Percentiles rank a stretch among this genome's conserved stretches.
Evolutionary conservation across 306 rosid genomes (phyloP).

Genomic region (Pyrus pyrifolia): DNA sequence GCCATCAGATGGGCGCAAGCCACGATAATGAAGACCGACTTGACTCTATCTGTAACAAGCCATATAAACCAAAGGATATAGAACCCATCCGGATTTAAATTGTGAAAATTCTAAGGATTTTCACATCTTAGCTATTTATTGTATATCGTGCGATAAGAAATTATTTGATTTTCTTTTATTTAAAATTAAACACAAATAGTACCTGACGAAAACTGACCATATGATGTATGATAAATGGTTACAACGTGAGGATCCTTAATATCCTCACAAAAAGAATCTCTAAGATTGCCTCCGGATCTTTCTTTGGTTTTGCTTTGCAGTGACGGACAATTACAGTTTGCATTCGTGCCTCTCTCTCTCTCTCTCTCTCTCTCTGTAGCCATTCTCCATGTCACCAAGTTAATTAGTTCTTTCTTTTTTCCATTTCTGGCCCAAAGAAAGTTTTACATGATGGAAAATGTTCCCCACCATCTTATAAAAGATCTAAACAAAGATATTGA

Average conservation of each 20-base stretch:
- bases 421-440: neutral
- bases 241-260: fast-evolving
- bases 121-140: fast-evolving
- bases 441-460: neutral
- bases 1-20: neutral
- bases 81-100: too few relatives aligned
- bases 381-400: neutral
- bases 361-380: neutral
- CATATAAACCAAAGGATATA: too few relatives aligned
- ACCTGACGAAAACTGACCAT: fast-evolving
- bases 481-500: neutral
- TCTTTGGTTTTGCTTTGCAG: neutral
- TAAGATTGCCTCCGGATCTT: neutral
- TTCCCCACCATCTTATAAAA: neutral
- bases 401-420: neutral
- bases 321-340: neutral
- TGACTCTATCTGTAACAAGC: neutral
- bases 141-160: fast-evolving
- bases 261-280: too few relatives aligned
- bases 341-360: neutral
- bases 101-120: fast-evolving
- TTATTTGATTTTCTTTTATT: too few relatives aligned
- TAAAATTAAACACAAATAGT: too few relatives aligned
- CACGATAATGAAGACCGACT: neutral
- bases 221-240: fast-evolving